Evolutionary conservation across 177 flowering plant species (phyloP).

Genomic region (Vitis hybrid): DNA sequence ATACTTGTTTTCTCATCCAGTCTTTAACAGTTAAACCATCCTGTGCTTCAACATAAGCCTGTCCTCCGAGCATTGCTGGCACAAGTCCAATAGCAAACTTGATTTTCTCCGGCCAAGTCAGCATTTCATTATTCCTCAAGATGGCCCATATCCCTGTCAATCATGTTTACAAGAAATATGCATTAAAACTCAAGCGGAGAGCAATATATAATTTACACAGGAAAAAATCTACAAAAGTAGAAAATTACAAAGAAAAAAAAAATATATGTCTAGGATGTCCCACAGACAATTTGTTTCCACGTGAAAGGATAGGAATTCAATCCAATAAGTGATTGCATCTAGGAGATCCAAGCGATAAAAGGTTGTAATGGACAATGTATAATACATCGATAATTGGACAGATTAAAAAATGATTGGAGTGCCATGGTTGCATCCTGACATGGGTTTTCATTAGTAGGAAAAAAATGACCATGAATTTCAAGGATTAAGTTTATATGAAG

Average conservation of each 20-base stretch:
- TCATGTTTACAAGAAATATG: slow-evolving; percentile 6
- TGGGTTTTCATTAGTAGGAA: too few relatives aligned
- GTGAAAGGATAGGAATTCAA: too few relatives aligned
- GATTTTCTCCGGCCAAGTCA: slow-evolving; percentile 77
- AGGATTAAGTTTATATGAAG: too few relatives aligned
- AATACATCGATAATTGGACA: too few relatives aligned
- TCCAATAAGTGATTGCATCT: too few relatives aligned
- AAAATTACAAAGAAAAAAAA: too few relatives aligned
- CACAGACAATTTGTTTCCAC: not conserved
- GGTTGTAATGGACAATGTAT: too few relatives aligned
- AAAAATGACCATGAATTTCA: too few relatives aligned
- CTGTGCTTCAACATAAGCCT: slow-evolving; percentile 82
- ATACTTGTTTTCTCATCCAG: slow-evolving; percentile 80
- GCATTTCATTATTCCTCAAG: slow-evolving; percentile 76
- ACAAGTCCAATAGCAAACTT: slow-evolving; percentile 76
- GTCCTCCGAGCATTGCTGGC: slow-evolving; percentile 81
- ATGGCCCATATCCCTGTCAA: slow-evolving; percentile 75
- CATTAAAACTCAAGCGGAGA: not conserved
- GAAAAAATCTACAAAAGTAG: too few relatives aligned
- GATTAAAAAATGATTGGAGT: too few relatives aligned
- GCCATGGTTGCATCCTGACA: too few relatives aligned
- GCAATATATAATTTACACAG: not conserved
- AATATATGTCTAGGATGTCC: not conserved
- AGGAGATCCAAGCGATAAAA: too few relatives aligned
- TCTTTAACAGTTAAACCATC: slow-evolving; percentile 72